These are phyloP conservation scores for Dendrocalamus latiflorus DNA, from an alignment of 202 grass and related monocot genomes.

Conservation along the genomic window DNA sequence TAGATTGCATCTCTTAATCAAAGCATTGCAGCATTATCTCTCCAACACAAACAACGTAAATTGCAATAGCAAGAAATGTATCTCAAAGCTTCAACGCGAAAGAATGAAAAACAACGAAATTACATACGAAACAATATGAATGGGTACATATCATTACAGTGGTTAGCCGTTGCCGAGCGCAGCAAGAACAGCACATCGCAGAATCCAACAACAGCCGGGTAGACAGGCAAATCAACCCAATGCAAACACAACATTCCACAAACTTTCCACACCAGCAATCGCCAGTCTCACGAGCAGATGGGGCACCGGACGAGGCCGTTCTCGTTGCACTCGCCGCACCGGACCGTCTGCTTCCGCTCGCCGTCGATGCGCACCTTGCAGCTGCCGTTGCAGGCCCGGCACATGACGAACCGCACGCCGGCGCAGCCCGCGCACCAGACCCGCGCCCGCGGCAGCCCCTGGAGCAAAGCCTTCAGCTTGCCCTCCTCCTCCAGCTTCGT, in stretches of 20 bases:
- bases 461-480: no score
- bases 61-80: not conserved
- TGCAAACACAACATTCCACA: not conserved
- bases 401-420: slow-evolving; percentile 85
- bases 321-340: slow-evolving; percentile 86
- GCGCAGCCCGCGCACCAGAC: slow-evolving; percentile 79
- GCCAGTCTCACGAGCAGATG: slow-evolving; percentile 47
- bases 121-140: slow-evolving; percentile 27
- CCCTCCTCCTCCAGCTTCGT: no score
- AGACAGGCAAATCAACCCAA: slow-evolving; percentile 61
- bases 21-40: no score
- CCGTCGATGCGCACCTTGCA: slow-evolving; percentile 75
- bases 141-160: slow-evolving; percentile 23
- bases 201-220: slow-evolving; percentile 28
- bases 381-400: slow-evolving; percentile 84
- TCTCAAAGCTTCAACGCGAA: no score
- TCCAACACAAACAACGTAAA: not conserved
- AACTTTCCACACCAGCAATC: not conserved
- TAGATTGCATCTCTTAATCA: no score
- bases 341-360: slow-evolving; percentile 42
- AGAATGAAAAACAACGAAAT: not conserved
- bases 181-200: slow-evolving; percentile 20
- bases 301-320: slow-evolving; percentile 93
- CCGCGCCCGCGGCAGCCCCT: slow-evolving; percentile 64
- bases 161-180: slow-evolving; percentile 29